Evolutionary conservation across 208 protist species (phyloP).

Genomic region (Angomonas deanei): DNA sequence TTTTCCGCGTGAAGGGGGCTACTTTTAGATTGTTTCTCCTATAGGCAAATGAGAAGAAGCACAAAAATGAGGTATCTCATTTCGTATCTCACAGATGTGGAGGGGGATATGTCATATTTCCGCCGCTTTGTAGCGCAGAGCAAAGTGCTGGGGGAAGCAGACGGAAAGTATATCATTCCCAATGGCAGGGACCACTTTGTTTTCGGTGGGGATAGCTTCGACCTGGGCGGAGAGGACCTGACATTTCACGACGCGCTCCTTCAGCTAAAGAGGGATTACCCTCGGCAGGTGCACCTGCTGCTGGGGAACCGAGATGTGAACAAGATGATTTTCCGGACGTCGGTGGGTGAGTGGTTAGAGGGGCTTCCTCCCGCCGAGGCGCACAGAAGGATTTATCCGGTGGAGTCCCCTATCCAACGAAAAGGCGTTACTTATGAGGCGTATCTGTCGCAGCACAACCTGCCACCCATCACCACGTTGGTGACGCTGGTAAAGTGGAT

Average conservation of each 20-base stretch:
- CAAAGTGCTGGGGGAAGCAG: slow-evolving; percentile 16
- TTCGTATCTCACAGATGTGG: slow-evolving; percentile 63
- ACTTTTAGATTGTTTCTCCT: no score
- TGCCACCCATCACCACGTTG: neutral
- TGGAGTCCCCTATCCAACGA: slow-evolving; percentile 11
- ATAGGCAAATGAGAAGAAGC: no score
- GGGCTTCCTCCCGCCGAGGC: neutral
- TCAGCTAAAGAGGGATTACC: slow-evolving; percentile 42
- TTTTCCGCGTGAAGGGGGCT: no score
- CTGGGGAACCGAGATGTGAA: slow-evolving; percentile 78
- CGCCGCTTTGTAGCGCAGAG: slow-evolving; percentile 29
- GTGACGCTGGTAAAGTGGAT: slow-evolving; percentile 32
- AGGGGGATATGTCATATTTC: slow-evolving; percentile 58
- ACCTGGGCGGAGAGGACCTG: slow-evolving; percentile 42
- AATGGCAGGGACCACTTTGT: slow-evolving; percentile 39
- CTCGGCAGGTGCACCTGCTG: slow-evolving; percentile 51
- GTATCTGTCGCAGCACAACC: slow-evolving; percentile 1
- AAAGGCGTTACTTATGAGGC: neutral
- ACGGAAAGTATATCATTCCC: neutral
- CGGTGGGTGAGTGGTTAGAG: neutral
- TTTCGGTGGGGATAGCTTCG: slow-evolving; percentile 69
- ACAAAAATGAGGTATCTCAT: slow-evolving; percentile 12
- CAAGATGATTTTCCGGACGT: slow-evolving; percentile 42
- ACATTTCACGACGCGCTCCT: slow-evolving; percentile 29
- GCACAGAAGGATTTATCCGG: neutral